Evolutionary conservation across 305 asterid genomes (phyloP).

Genomic region (Ruellia speciosa): DNA sequence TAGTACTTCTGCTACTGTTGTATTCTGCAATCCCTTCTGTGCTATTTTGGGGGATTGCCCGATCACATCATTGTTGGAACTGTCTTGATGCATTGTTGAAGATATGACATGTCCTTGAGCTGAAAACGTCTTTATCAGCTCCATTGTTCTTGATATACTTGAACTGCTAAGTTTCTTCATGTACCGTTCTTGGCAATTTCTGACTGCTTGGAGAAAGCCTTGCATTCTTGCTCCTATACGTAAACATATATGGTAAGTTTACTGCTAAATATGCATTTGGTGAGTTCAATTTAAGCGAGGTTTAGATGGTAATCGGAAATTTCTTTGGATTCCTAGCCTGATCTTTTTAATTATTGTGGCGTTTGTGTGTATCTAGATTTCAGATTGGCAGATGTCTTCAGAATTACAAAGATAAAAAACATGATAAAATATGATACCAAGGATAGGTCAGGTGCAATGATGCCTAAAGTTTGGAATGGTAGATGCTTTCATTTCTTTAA

Average conservation of each 20-base stretch:
- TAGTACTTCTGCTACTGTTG: constrained; percentile 53
- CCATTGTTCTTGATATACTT: constrained; percentile 17
- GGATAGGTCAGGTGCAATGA: no score
- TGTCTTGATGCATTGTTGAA: constrained; percentile 16
- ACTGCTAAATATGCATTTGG: not conserved
- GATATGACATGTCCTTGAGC: constrained; percentile 19
- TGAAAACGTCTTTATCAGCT: constrained; percentile 21
- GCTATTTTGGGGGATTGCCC: constrained; percentile 24
- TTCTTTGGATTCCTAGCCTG: no score
- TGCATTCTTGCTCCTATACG: constrained; percentile 32
- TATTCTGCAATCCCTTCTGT: constrained; percentile 55
- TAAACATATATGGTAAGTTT: not conserved
- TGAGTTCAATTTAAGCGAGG: no score
- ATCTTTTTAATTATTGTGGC: no score
- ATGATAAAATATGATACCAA: no score
- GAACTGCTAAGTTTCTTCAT: constrained; percentile 17
- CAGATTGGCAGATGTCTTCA: no score
- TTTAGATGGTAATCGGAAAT: no score
- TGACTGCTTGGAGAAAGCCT: constrained; percentile 33
- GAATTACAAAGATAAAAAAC: no score
- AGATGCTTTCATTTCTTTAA: no score
- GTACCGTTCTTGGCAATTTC: constrained; percentile 31
- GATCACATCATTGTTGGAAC: constrained; percentile 18
- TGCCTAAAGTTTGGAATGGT: no score
- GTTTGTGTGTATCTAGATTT: no score